These are phyloP conservation scores for Agroathelia rolfsii DNA, from an alignment of 1,284 basidiomycete genomes.

Conservation along the genomic window DNA sequence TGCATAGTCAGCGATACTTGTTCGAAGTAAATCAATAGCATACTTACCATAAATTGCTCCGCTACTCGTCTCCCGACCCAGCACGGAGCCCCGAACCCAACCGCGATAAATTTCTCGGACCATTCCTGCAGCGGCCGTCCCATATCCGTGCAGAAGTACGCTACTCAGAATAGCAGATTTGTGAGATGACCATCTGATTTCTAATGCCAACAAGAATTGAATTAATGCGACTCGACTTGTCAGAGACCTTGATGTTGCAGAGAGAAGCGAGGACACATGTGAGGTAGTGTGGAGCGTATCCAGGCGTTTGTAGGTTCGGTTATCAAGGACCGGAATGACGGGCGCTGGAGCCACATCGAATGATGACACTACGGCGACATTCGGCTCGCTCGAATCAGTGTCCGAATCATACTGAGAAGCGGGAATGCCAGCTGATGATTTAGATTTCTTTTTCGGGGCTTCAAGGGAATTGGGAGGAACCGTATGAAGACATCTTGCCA, in stretches of 20 bases:
- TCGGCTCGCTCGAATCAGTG: too few species aligned
- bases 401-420: conserved; percentile 20
- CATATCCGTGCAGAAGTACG: conserved; percentile 39
- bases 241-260: conserved; percentile 11
- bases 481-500: conserved; percentile 35
- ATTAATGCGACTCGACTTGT: conserved; percentile 36
- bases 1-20: conserved; percentile 8
- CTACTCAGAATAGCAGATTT: conserved; percentile 43
- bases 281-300: conserved; percentile 24
- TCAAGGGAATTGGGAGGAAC: conserved; percentile 47
- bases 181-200: conserved; percentile 46
- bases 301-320: conserved; percentile 42
- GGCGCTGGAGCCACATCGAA: conserved; percentile 30
- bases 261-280: conserved; percentile 45
- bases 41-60: conserved; percentile 31
- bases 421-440: conserved; percentile 12
- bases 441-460: conserved; percentile 24
- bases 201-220: conserved; percentile 43
- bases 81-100: conserved; percentile 49
- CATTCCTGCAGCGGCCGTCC: too few species aligned
- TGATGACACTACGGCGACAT: too few species aligned
- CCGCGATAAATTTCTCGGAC: conserved; percentile 68
- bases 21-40: conserved; percentile 3
- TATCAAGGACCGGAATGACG: conserved; percentile 30
- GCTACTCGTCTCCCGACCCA: conserved; percentile 41